phyloP scores from a whole-genome alignment of 305 asterid genomes.

The Fraxinus dipetala region DNA sequence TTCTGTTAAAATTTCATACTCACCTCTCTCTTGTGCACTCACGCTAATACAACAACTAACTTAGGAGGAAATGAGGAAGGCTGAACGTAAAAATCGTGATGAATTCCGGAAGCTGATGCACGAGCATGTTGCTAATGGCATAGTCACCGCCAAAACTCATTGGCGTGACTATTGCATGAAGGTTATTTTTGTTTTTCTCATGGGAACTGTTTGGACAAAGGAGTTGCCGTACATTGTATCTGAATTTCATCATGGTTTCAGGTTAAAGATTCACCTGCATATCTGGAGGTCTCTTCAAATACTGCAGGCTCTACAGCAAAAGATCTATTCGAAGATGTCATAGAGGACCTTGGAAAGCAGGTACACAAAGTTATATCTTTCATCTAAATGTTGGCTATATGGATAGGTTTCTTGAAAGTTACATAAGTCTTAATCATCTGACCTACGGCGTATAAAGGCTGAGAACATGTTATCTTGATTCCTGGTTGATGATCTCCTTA shows the following conservation, averaged over 20 bases:
- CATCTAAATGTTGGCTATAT: background rate
- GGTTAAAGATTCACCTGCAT: conserved; percentile 87
- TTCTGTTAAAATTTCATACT: conserved; percentile 9
- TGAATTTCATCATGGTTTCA: conserved; percentile 40
- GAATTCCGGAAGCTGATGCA: conserved; percentile 95
- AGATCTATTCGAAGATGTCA: conserved; percentile 82
- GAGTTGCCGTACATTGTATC: conserved; percentile 2
- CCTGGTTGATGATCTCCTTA: conserved; percentile 1
- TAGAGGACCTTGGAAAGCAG: conserved; percentile 86
- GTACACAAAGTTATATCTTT: conserved; percentile 29
- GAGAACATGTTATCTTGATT: background rate
- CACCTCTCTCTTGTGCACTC: conserved; percentile 12
- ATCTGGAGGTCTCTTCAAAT: conserved; percentile 73
- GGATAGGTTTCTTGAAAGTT: background rate
- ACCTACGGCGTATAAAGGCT: background rate
- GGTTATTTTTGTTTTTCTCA: conserved; percentile 41
- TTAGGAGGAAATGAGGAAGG: conserved; percentile 83
- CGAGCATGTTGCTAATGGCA: conserved; percentile 74
- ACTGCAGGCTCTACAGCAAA: conserved; percentile 72
- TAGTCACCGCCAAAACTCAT: conserved; percentile 56
- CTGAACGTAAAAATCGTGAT: conserved; percentile 90
- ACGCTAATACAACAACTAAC: conserved; percentile 22
- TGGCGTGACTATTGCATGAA: conserved; percentile 90
- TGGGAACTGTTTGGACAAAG: background rate
- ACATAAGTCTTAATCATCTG: background rate